Evolutionary conservation across 2,329 filamentous ascomycete species (phyloP).

Genomic region (Tolypocladium guangdongense): DNA sequence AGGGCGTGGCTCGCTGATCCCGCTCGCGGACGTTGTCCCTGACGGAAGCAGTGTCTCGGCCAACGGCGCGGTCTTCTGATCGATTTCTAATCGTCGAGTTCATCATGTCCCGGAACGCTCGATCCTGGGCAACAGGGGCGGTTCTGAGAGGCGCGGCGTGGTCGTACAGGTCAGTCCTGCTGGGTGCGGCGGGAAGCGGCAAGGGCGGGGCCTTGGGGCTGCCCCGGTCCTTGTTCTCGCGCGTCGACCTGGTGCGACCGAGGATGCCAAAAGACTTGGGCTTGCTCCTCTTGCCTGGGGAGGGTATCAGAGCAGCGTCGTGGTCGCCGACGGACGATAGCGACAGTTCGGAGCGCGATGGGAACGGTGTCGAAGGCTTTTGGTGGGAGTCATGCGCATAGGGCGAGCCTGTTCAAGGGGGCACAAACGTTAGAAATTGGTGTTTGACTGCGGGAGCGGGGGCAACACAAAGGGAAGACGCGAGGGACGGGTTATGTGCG

Average conservation of each 20-base stretch:
- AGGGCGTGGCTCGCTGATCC: conserved; percentile 33
- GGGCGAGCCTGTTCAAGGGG: conserved; percentile 12
- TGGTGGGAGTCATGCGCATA: conserved; percentile 21
- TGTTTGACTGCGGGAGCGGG: neutral
- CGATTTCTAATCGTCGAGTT: conserved; percentile 54
- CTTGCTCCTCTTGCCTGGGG: conserved; percentile 36
- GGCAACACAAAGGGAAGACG: neutral
- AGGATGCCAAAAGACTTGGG: conserved; percentile 44
- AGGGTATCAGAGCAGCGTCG: conserved; percentile 24
- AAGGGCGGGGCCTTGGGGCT: conserved; percentile 25
- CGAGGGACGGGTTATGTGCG: neutral
- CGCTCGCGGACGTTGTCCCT: conserved; percentile 35
- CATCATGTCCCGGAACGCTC: conserved; percentile 58
- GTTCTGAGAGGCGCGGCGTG: conserved; percentile 38
- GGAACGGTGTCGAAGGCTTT: conserved; percentile 28
- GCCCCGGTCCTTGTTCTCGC: conserved; percentile 38
- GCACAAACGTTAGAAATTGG: conserved; percentile 8
- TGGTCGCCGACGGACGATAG: conserved; percentile 36
- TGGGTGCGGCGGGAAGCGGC: conserved; percentile 10
- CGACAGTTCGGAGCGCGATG: conserved; percentile 42
- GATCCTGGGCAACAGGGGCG: conserved; percentile 53
- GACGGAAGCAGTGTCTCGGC: conserved; percentile 30
- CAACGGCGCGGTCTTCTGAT: conserved; percentile 55
- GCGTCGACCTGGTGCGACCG: conserved; percentile 39
- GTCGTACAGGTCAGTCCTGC: conserved; percentile 17